phyloP scores from a whole-genome alignment of 2,329 filamentous ascomycete genomes.

The Metarhizium humberi region DNA sequence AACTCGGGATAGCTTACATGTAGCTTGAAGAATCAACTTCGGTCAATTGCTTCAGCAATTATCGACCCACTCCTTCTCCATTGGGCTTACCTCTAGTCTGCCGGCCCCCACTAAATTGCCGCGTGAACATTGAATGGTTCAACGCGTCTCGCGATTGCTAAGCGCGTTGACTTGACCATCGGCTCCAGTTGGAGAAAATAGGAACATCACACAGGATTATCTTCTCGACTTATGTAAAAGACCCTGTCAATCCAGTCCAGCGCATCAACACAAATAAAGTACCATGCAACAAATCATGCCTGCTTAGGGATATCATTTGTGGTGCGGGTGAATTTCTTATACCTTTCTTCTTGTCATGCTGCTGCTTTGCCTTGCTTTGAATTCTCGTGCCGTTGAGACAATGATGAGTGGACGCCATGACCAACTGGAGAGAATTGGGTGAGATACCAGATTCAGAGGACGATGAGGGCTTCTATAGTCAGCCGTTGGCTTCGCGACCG shows the following conservation, averaged over 20 bases:
- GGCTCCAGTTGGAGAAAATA: neutral
- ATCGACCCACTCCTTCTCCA: neutral
- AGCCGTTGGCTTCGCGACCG: slow-evolving; percentile 10
- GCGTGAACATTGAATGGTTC: neutral
- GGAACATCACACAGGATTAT: neutral
- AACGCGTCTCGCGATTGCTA: neutral
- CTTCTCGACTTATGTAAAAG: neutral
- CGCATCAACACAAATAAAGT: neutral
- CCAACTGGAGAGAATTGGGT: slow-evolving; percentile 39
- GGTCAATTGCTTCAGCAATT: neutral
- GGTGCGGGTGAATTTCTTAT: neutral
- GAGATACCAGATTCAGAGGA: slow-evolving; percentile 44
- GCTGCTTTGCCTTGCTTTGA: neutral
- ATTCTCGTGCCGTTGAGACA: slow-evolving; percentile 10
- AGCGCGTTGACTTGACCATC: neutral
- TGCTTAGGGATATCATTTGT: neutral
- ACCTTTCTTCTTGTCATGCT: neutral
- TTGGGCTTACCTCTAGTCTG: neutral
- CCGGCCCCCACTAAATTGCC: slow-evolving; percentile 4
- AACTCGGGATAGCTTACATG: too few relatives aligned
- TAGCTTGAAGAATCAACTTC: too few relatives aligned
- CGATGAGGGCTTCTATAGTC: slow-evolving; percentile 32
- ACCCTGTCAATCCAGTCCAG: neutral
- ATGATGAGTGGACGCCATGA: slow-evolving; percentile 27
- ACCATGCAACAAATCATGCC: neutral